Percentiles rank a stretch among this genome's conserved stretches.
Conservation (phyloP, 495 filamentous ascomycete genomes). For the Parathielavia appendiculata region DNA sequence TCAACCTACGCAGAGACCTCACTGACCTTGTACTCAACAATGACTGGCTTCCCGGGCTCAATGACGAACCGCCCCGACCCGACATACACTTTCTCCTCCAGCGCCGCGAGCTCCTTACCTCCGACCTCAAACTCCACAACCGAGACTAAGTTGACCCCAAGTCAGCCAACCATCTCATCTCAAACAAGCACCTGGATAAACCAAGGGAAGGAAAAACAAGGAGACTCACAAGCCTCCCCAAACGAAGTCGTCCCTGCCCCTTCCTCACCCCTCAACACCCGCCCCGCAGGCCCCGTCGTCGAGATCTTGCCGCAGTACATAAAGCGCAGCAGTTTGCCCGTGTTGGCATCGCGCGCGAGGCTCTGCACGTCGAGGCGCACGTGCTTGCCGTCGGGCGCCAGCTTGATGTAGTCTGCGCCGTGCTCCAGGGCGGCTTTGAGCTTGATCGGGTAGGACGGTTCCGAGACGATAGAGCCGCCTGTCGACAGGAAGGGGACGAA, state of each 20-base stretch:
- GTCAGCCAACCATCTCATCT: neutral
- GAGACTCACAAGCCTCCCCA: constrained; percentile 52
- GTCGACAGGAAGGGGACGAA: constrained; percentile 16
- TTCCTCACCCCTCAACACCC: constrained; percentile 41
- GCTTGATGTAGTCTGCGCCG: constrained; percentile 38
- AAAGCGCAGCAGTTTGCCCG: constrained; percentile 40
- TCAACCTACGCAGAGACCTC: constrained; percentile 38
- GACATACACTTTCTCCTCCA: constrained; percentile 52
- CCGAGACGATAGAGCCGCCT: constrained; percentile 30
- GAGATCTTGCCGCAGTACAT: constrained; percentile 49
- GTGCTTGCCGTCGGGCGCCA: constrained; percentile 43
- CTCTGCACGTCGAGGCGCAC: constrained; percentile 50
- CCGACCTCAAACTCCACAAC: constrained; percentile 54
- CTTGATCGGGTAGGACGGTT: constrained; percentile 32
- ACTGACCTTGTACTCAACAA: constrained; percentile 58
- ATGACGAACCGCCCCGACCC: constrained; percentile 51
- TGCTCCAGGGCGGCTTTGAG: constrained; percentile 35
- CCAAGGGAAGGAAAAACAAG: neutral
- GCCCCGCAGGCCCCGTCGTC: constrained; percentile 33
- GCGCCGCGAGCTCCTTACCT: constrained; percentile 43
- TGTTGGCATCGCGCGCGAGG: constrained; percentile 38
- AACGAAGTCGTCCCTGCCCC: constrained; percentile 50
- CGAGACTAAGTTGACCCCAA: constrained; percentile 35
- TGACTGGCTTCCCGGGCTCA: constrained; percentile 47
- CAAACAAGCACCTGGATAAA: neutral